Evolutionary conservation across 2,329 filamentous ascomycete genomes (phyloP).

Genomic region (Fusarium sp.): DNA sequence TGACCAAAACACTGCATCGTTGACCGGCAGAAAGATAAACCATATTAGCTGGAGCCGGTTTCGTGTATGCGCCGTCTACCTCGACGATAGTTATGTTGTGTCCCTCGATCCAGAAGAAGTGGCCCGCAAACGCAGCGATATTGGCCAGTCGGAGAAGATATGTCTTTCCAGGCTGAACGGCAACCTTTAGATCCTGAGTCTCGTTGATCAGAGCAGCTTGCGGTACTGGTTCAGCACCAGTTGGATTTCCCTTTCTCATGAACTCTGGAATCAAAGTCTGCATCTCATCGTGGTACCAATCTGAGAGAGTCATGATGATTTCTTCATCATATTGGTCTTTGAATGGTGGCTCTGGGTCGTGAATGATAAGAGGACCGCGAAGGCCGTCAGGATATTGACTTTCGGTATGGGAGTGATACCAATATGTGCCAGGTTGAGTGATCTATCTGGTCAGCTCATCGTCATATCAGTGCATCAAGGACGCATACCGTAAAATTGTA

Average conservation of each 20-base stretch:
- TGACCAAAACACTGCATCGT: constrained; percentile 72
- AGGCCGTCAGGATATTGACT: constrained; percentile 79
- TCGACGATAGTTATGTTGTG: constrained; percentile 78
- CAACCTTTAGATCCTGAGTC: constrained; percentile 68
- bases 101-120: constrained; percentile 75
- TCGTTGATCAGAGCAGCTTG: constrained; percentile 79
- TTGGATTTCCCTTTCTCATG: constrained; percentile 66
- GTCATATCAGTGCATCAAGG: fast-evolving
- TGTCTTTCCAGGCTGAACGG: constrained; percentile 74
- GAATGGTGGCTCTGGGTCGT: constrained; percentile 71
- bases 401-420: constrained; percentile 79
- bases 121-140: constrained; percentile 76
- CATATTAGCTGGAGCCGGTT: constrained; percentile 68
- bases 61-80: constrained; percentile 77
- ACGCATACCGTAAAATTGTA: constrained; percentile 74
- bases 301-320: constrained; percentile 73
- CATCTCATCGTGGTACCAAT: constrained; percentile 76
- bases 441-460: constrained; percentile 53
- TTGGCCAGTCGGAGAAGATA: constrained; percentile 63
- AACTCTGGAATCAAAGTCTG: constrained; percentile 60
- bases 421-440: constrained; percentile 78
- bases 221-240: constrained; percentile 74
- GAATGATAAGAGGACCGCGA: constrained; percentile 72
- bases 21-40: constrained; percentile 78
- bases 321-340: constrained; percentile 71